Conservation (phyloP, 345 rosid genomes). For the Isatis tinctoria region DNA sequence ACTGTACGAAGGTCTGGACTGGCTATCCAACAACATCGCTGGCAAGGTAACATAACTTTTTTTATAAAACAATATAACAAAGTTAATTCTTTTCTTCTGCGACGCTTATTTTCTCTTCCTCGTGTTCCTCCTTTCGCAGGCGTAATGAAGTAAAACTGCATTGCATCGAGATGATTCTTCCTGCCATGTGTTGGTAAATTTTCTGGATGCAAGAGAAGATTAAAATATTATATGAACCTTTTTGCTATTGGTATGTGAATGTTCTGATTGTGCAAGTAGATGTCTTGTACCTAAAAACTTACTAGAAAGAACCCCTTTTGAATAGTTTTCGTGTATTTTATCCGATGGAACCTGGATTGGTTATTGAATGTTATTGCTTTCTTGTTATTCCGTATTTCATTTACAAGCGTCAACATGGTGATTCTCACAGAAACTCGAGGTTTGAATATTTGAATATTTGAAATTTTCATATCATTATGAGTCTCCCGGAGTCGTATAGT, state of each 20-base stretch:
- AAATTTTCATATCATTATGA: background rate
- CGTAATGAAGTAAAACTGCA: conserved; percentile 7
- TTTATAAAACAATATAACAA: background rate
- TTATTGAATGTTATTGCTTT: background rate
- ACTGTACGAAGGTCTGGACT: conserved; percentile 72
- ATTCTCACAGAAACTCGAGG: no score
- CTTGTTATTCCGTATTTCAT: background rate
- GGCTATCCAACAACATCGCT: conserved; percentile 81
- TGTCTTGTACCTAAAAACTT: conserved; percentile 16
- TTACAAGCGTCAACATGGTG: background rate
- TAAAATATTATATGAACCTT: conserved; percentile 19
- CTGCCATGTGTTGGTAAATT: background rate
- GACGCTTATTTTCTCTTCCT: background rate
- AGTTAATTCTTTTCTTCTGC: background rate
- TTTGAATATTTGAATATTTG: background rate
- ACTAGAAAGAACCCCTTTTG: conserved; percentile 5
- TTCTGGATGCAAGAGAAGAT: conserved; percentile 19
- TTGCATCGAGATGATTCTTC: conserved; percentile 7
- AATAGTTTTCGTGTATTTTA: conserved; percentile 16
- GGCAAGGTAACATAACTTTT: conserved; percentile 43
- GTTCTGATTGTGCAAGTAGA: conserved; percentile 19
- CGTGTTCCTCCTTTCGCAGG: background rate
- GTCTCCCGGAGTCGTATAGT: background rate
- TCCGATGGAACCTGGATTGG: background rate
- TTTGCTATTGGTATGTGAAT: conserved; percentile 16